Percentiles rank a stretch among this genome's conserved stretches.
phyloP scores from a whole-genome alignment of 371 early-diverging fungal species.

The Mortierella sp. region DNA sequence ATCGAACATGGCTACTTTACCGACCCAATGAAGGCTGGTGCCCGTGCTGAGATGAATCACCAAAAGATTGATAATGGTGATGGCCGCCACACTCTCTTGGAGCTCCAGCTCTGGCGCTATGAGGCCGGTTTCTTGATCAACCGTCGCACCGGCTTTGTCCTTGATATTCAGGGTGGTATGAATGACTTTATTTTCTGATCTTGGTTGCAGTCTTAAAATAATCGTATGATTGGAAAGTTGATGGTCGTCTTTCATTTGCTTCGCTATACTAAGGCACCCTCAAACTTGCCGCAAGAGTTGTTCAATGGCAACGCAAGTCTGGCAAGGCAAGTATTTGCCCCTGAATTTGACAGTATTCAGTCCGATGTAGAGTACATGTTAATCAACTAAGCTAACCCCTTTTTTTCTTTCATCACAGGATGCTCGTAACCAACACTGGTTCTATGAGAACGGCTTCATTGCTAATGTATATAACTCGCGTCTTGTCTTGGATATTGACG shows the following conservation, averaged over 20 bases:
- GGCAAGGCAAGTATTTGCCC: constrained; percentile 27
- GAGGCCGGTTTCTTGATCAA: constrained; percentile 67
- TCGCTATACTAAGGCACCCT: constrained; percentile 26
- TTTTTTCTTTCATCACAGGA: constrained; percentile 8
- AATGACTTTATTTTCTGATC: background rate
- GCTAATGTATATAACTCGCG: constrained; percentile 56
- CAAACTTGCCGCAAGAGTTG: constrained; percentile 42
- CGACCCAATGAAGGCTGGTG: constrained; percentile 57
- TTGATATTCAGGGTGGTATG: constrained; percentile 70
- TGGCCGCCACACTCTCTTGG: constrained; percentile 58
- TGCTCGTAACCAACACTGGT: constrained; percentile 56
- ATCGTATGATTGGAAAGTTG: background rate
- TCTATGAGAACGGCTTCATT: constrained; percentile 50
- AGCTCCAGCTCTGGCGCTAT: constrained; percentile 70
- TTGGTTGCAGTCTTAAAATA: background rate
- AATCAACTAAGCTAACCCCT: background rate
- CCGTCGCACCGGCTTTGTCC: constrained; percentile 67
- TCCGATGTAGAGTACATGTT: background rate
- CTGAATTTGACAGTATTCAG: background rate
- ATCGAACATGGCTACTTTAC: constrained; percentile 57
- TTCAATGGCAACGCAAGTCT: constrained; percentile 53
- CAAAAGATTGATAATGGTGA: constrained; percentile 57
- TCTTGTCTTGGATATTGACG: constrained; percentile 51
- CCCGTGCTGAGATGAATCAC: constrained; percentile 54
- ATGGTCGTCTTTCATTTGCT: background rate